These are phyloP conservation scores for Candida sakaeoensis DNA, from an alignment of 805 yeast genomes.

Conservation along the genomic window DNA sequence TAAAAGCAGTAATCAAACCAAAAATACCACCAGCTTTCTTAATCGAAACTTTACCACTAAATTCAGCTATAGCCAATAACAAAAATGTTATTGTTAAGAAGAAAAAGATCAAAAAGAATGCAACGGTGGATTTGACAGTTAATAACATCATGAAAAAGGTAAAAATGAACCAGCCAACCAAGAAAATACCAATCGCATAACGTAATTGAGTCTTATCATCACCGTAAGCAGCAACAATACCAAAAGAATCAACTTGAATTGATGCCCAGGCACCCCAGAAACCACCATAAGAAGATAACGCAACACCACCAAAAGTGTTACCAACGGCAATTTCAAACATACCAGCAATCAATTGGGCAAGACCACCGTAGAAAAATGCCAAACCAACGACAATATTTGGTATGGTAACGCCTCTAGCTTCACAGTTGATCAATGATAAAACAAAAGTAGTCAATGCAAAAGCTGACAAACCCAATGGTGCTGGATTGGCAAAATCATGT, in stretches of 20 bases:
- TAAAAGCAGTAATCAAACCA: constrained; percentile 39
- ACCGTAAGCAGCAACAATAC: constrained; percentile 34
- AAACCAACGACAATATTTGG: constrained; percentile 61
- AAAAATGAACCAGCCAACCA: constrained; percentile 42
- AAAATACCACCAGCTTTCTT: constrained; percentile 42
- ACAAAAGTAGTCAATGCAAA: constrained; percentile 70
- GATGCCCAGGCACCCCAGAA: constrained; percentile 78
- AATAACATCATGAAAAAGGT: constrained; percentile 39
- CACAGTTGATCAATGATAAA: constrained; percentile 57
- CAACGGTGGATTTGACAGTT: constrained; percentile 42
- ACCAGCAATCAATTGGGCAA: constrained; percentile 68
- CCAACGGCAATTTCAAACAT: constrained; percentile 74
- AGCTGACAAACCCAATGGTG: constrained; percentile 69
- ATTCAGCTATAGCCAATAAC: constrained; percentile 37
- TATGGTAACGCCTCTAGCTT: constrained; percentile 63
- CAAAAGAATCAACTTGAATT: constrained; percentile 39
- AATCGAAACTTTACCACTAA: constrained; percentile 25
- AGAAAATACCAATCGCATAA: constrained; percentile 36
- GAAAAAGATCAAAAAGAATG: constrained; percentile 40
- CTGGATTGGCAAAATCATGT: constrained; percentile 59
- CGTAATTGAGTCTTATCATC: constrained; percentile 21
- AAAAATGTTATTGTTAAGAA: constrained; percentile 39
- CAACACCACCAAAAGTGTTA: constrained; percentile 73
- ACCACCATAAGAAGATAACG: constrained; percentile 60
- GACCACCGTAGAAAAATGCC: constrained; percentile 71